Percentiles rank a stretch among this genome's conserved stretches.
Evolutionary conservation across 2,329 filamentous ascomycete genomes (phyloP).

Genomic region (Monilinia aucupariae): DNA sequence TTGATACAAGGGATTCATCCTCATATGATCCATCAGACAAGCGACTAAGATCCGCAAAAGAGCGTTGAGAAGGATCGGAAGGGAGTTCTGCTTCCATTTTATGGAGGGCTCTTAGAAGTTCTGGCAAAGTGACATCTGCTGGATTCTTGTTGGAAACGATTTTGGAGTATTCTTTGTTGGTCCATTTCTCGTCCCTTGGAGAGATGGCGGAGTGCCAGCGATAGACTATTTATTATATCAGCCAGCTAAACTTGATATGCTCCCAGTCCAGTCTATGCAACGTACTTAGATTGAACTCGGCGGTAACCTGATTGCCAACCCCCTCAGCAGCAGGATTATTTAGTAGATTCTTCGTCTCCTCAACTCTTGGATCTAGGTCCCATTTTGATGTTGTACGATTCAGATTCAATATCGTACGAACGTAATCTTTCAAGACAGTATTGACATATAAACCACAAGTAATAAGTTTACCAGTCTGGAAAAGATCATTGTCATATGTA

Average conservation of each 20-base stretch:
- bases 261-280: background rate
- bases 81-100: slow-evolving; percentile 57
- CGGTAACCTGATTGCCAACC: slow-evolving; percentile 74
- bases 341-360: slow-evolving; percentile 50
- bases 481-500: slow-evolving; percentile 71
- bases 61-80: slow-evolving; percentile 62
- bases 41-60: slow-evolving; percentile 62
- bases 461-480: slow-evolving; percentile 71
- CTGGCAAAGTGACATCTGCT: slow-evolving; percentile 48
- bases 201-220: slow-evolving; percentile 77
- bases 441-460: slow-evolving; percentile 70
- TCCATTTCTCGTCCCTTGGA: slow-evolving; percentile 70
- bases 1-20: slow-evolving; percentile 71
- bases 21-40: slow-evolving; percentile 62
- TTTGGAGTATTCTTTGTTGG: slow-evolving; percentile 43
- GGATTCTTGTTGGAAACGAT: slow-evolving; percentile 52
- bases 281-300: slow-evolving; percentile 70
- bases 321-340: slow-evolving; percentile 41
- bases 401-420: slow-evolving; percentile 52
- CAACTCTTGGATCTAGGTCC: slow-evolving; percentile 65
- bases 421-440: slow-evolving; percentile 70
- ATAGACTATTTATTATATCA: slow-evolving; percentile 42
- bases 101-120: slow-evolving; percentile 58
- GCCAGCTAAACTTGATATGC: background rate
- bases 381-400: slow-evolving; percentile 16